Evolutionary conservation across 176 grass and related monocot genomes (phyloP).

Genomic region (Aegilops sharonensis): DNA sequence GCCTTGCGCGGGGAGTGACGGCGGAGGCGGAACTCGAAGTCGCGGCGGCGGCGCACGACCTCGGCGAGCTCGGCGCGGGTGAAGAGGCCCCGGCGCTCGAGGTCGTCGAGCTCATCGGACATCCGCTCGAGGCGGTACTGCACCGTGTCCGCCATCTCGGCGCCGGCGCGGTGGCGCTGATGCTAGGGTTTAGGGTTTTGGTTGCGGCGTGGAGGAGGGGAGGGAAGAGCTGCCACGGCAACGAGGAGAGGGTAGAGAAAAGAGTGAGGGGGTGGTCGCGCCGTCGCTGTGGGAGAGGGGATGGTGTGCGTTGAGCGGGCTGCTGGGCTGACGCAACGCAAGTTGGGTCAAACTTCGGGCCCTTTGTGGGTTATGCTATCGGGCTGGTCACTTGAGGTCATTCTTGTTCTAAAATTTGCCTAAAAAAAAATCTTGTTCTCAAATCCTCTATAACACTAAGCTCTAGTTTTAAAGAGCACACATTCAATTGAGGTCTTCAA

Average conservation of each 20-base stretch:
- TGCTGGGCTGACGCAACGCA: neutral
- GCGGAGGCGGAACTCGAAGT: constrained; percentile 88
- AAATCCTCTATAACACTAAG: too few relatives aligned
- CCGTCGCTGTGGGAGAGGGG: constrained; percentile 4
- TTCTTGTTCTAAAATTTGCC: too few relatives aligned
- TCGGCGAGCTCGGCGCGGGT: constrained; percentile 65
- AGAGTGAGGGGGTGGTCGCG: neutral
- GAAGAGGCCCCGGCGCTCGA: constrained; percentile 77
- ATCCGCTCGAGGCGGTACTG: constrained; percentile 88
- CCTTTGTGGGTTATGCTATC: too few relatives aligned
- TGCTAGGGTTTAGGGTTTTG: constrained; percentile 17
- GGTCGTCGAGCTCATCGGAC: constrained; percentile 84
- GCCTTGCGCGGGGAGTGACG: constrained; percentile 68
- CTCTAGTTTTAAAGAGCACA: too few relatives aligned
- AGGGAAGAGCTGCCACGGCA: neutral
- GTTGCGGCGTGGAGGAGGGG: neutral
- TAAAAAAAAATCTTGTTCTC: too few relatives aligned
- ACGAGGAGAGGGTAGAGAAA: neutral
- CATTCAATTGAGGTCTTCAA: too few relatives aligned
- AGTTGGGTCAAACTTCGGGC: neutral
- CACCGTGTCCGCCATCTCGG: constrained; percentile 73
- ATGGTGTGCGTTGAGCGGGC: neutral
- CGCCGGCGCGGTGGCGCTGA: neutral
- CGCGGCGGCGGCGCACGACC: constrained; percentile 68
- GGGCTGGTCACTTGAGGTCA: too few relatives aligned